These are phyloP conservation scores for Omphalotus olearius DNA, from an alignment of 1,284 basidiomycete species.

Conservation along the genomic window DNA sequence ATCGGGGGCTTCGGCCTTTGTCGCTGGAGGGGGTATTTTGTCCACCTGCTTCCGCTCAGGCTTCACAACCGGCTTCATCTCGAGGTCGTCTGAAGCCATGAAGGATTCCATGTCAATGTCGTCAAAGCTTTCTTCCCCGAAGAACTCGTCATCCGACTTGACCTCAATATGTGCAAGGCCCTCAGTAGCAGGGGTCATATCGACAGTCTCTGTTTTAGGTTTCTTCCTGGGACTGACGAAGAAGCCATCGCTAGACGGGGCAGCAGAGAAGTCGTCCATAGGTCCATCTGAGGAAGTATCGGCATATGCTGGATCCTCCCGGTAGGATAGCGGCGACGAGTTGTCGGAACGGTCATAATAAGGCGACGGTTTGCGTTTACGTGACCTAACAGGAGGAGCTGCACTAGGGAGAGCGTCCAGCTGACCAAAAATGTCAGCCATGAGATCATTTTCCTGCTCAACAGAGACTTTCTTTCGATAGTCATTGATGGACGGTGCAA, in stretches of 20 bases:
- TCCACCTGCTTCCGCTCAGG: slow-evolving; percentile 8
- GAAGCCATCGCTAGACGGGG: slow-evolving; percentile 52
- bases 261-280: slow-evolving; percentile 35
- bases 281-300: slow-evolving; percentile 58
- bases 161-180: slow-evolving; percentile 57
- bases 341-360: slow-evolving; percentile 30
- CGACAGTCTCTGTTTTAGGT: slow-evolving; percentile 38
- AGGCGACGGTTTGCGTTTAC: slow-evolving; percentile 75
- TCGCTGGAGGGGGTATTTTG: slow-evolving; percentile 19
- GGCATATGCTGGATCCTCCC: slow-evolving; percentile 24
- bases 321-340: slow-evolving; percentile 34
- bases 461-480: slow-evolving; percentile 74
- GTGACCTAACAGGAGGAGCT: slow-evolving; percentile 33
- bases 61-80: slow-evolving; percentile 20
- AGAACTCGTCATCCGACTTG: slow-evolving; percentile 37
- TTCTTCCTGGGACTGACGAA: slow-evolving; percentile 70
- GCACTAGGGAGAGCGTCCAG: slow-evolving; percentile 48
- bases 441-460: slow-evolving; percentile 82
- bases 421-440: slow-evolving; percentile 70
- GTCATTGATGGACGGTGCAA: slow-evolving; percentile 61
- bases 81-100: slow-evolving; percentile 44
- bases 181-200: slow-evolving; percentile 49
- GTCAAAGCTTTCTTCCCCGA: slow-evolving; percentile 41
- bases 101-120: slow-evolving; percentile 50
- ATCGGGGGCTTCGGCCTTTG: slow-evolving; percentile 43